phyloP scores from a whole-genome alignment of 2,329 filamentous ascomycete species.

The Raffaelea albimanens region DNA sequence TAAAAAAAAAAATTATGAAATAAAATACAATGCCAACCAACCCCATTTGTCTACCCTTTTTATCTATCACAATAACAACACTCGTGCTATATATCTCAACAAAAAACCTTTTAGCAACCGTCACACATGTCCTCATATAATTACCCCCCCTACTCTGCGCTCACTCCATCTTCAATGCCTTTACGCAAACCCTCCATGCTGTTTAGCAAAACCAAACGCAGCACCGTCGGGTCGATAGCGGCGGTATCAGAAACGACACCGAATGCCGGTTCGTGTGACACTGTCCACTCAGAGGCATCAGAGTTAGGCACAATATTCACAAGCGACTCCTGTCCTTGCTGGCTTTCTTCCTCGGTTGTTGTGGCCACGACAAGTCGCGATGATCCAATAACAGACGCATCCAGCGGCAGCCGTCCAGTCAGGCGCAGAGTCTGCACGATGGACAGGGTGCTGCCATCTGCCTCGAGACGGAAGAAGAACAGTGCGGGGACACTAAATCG shows the following conservation, averaged over 20 bases:
- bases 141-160: no score
- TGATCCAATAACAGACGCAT: conserved; percentile 27
- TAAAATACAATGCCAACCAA: no score
- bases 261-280: neutral
- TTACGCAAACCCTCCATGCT: conserved; percentile 39
- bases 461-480: conserved; percentile 52
- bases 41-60: no score
- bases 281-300: neutral
- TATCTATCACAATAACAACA: no score
- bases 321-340: no score
- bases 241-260: conserved; percentile 3
- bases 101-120: neutral
- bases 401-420: conserved; percentile 45
- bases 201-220: conserved; percentile 34
- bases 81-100: no score
- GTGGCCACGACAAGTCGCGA: conserved; percentile 2
- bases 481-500: conserved; percentile 47
- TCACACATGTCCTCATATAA: neutral
- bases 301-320: no score
- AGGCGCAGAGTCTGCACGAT: conserved; percentile 43
- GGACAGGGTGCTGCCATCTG: conserved; percentile 35
- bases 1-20: no score
- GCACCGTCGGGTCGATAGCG: conserved; percentile 23
- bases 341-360: neutral
- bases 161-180: conserved; percentile 19